Percentiles rank a stretch among this genome's conserved stretches.
Evolutionary conservation across 1,284 basidiomycete genomes (phyloP).

Genomic region (Sanghuangporus weigelae): DNA sequence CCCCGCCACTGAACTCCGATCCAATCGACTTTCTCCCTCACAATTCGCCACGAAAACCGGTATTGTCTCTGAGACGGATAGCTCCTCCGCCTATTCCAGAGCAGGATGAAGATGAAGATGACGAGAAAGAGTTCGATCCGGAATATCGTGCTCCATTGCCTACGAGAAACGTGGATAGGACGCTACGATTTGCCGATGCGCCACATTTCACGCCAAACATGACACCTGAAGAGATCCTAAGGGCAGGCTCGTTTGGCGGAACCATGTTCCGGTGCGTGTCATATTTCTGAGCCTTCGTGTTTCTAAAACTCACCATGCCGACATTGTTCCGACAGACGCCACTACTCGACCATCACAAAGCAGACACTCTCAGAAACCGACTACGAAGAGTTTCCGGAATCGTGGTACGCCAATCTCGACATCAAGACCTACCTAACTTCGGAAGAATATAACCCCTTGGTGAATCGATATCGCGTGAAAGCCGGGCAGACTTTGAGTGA

Average conservation of each 20-base stretch:
- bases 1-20: conserved; percentile 10
- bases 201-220: conserved; percentile 38
- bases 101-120: conserved; percentile 9
- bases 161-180: conserved; percentile 25
- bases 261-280: conserved; percentile 31
- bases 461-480: conserved; percentile 35
- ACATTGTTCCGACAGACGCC: conserved; percentile 1
- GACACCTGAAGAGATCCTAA: conserved; percentile 38
- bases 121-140: conserved; percentile 12
- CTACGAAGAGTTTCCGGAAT: conserved; percentile 20
- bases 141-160: conserved; percentile 23
- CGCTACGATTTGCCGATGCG: conserved; percentile 31
- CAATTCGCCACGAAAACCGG: not conserved
- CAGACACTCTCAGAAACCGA: conserved; percentile 11
- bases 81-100: not conserved
- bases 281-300: not conserved
- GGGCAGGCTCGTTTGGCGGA: conserved; percentile 37
- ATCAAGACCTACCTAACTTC: conserved; percentile 21
- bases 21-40: conserved; percentile 16
- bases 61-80: conserved; percentile 1
- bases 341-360: conserved; percentile 16
- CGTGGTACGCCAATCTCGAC: conserved; percentile 13
- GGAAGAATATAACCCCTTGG: conserved; percentile 25
- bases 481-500: conserved; percentile 37
- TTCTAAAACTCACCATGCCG: not conserved